phyloP scores from a whole-genome alignment of 257 asterid species.

The Linaria vulgaris region DNA sequence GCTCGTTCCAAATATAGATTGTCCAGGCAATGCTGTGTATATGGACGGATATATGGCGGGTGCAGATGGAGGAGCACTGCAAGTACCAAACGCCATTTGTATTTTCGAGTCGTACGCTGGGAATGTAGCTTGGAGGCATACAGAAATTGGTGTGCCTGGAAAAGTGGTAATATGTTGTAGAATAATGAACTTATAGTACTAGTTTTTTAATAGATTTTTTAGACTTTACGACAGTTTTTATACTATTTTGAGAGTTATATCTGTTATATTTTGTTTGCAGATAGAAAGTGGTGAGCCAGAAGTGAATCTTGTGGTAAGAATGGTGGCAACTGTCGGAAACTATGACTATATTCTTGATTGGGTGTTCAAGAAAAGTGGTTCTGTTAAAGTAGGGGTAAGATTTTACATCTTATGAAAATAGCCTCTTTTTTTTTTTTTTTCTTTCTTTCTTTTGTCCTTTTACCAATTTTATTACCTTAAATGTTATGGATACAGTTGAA shows the following conservation, averaged over 20 bases:
- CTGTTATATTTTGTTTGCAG: conserved; percentile 32
- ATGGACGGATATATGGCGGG: conserved; percentile 64
- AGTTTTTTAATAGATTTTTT: not conserved
- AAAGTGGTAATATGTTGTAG: conserved; percentile 38
- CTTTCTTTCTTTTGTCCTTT: too few species aligned
- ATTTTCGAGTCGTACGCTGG: conserved; percentile 53
- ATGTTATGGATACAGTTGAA: too few species aligned
- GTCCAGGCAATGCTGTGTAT: conserved; percentile 56
- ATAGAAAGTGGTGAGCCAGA: conserved; percentile 52
- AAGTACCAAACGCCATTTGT: conserved; percentile 49
- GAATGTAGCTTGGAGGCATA: conserved; percentile 72
- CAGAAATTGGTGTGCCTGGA: conserved; percentile 67
- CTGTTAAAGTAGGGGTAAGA: conserved; percentile 63
- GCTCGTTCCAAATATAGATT: conserved; percentile 54
- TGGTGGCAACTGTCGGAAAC: conserved; percentile 77
- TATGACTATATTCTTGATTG: conserved; percentile 75
- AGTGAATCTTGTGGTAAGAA: conserved; percentile 56
- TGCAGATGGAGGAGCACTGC: conserved; percentile 44
- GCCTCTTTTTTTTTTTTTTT: not conserved
- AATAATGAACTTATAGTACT: not conserved
- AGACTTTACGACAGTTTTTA: not conserved
- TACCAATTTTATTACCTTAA: not conserved
- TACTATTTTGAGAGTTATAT: not conserved
- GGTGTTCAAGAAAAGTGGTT: conserved; percentile 80
- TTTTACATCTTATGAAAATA: not conserved